A percentile compares a stretch with the other conserved stretches of the same genome.
phyloP scores from a whole-genome alignment of 306 rosid species.

The Quercus robur region DNA sequence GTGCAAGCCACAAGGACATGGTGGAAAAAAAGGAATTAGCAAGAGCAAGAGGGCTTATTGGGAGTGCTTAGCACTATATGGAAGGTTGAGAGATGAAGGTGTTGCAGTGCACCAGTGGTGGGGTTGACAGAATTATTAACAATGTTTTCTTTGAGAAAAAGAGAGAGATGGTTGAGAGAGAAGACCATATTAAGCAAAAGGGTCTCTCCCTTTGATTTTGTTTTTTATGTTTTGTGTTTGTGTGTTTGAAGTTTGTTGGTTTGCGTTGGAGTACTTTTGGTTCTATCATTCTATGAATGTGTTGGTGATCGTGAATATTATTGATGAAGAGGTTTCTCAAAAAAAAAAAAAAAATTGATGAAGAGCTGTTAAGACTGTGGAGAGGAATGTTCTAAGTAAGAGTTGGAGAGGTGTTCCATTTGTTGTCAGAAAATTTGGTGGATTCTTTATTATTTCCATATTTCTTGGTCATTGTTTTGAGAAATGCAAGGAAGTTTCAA shows the following conservation, averaged over 20 bases:
- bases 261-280: neutral
- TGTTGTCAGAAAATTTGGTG: neutral
- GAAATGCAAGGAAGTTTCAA: too few species aligned
- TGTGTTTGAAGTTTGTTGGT: neutral
- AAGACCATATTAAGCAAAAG: neutral
- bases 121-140: slow-evolving; percentile 41
- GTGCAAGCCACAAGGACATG: slow-evolving; percentile 51
- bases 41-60: slow-evolving; percentile 63
- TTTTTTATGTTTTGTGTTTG: neutral
- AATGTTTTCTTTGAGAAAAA: neutral
- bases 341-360: neutral
- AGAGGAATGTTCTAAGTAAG: neutral
- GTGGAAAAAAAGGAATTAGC: neutral
- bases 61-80: slow-evolving; percentile 83
- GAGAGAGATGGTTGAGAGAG: slow-evolving; percentile 9
- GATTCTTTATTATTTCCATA: neutral
- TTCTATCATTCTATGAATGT: neutral
- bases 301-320: neutral
- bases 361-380: neutral
- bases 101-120: slow-evolving; percentile 97
- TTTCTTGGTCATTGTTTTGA: neutral
- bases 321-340: neutral
- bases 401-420: neutral
- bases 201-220: neutral
- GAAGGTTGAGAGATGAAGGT: slow-evolving; percentile 74